Percentiles rank a stretch among this genome's conserved stretches.
phyloP scores from a whole-genome alignment of 768 basidiomycete species.

The Naganishia friedmannii region DNA sequence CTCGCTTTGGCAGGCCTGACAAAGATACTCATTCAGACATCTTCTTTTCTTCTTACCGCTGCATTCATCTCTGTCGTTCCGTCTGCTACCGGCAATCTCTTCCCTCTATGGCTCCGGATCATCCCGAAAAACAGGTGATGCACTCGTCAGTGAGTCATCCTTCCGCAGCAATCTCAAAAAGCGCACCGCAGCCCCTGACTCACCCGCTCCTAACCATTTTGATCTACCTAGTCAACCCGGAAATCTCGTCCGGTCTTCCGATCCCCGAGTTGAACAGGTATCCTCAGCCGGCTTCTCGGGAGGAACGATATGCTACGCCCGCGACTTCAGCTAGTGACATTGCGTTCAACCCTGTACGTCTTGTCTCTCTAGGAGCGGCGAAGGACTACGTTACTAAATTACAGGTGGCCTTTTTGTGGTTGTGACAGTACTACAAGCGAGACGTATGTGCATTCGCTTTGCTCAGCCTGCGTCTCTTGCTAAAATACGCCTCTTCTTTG shows the following conservation, averaged over 20 bases:
- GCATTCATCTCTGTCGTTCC: background rate
- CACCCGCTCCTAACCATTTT: slow-evolving; percentile 20
- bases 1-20: background rate
- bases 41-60: background rate
- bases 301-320: slow-evolving; percentile 80
- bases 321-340: slow-evolving; percentile 72
- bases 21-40: background rate
- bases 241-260: slow-evolving; percentile 86
- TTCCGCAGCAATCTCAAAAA: background rate
- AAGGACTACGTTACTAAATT: background rate
- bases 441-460: slow-evolving; percentile 59
- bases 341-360: slow-evolving; percentile 42
- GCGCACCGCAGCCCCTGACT: too few species aligned
- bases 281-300: slow-evolving; percentile 82
- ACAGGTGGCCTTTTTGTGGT: background rate
- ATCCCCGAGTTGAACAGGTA: slow-evolving; percentile 69
- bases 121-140: slow-evolving; percentile 64
- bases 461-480: background rate
- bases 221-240: slow-evolving; percentile 64
- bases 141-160: slow-evolving; percentile 57
- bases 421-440: slow-evolving; percentile 76
- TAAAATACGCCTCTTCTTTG: background rate
- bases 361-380: background rate
- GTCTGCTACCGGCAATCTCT: background rate
- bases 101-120: background rate